A percentile compares a stretch with the other conserved stretches of the same genome.
Evolutionary conservation across 2,329 filamentous ascomycete species (phyloP).

Genomic region (Kalmusia sp.): DNA sequence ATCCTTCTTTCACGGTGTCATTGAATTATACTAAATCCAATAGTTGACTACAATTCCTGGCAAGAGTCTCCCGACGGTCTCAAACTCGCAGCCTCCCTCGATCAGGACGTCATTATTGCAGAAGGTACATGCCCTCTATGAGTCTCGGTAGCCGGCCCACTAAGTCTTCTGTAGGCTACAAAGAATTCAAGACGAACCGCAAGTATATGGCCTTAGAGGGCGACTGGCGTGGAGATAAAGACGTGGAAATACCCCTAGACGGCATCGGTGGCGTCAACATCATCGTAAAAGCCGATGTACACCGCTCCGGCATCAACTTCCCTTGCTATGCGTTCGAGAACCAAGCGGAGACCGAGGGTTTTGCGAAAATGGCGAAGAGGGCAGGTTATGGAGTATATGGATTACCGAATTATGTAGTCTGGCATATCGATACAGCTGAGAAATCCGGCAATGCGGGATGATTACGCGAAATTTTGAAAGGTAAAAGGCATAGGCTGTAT

Average conservation of each 20-base stretch:
- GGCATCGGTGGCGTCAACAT: constrained; percentile 98
- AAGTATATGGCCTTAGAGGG: constrained; percentile 91
- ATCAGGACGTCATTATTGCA: constrained; percentile 83
- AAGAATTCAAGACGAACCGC: constrained; percentile 88
- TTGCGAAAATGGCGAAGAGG: constrained; percentile 97
- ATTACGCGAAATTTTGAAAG: too few relatives aligned
- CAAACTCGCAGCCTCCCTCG: constrained; percentile 73
- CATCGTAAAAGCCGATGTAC: constrained; percentile 95
- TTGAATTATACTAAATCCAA: constrained; percentile 14
- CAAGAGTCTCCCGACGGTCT: constrained; percentile 87
- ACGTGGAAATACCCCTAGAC: constrained; percentile 90
- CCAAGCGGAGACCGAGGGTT: constrained; percentile 97
- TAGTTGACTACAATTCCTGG: constrained; percentile 99
- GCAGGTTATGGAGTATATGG: constrained; percentile 93
- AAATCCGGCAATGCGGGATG: constrained; percentile 79
- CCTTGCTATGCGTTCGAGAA: constrained; percentile 97
- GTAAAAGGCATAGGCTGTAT: too few relatives aligned
- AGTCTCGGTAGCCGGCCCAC: background rate
- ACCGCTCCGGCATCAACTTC: constrained; percentile 97
- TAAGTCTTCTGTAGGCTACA: constrained; percentile 72
- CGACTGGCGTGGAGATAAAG: constrained; percentile 90
- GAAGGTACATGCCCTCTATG: constrained; percentile 68
- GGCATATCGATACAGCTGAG: constrained; percentile 97
- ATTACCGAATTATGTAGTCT: constrained; percentile 96
- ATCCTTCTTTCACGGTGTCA: background rate